Evolutionary conservation across 2,329 filamentous ascomycete species (phyloP).

Genomic region (Thielaviopsis musarum): DNA sequence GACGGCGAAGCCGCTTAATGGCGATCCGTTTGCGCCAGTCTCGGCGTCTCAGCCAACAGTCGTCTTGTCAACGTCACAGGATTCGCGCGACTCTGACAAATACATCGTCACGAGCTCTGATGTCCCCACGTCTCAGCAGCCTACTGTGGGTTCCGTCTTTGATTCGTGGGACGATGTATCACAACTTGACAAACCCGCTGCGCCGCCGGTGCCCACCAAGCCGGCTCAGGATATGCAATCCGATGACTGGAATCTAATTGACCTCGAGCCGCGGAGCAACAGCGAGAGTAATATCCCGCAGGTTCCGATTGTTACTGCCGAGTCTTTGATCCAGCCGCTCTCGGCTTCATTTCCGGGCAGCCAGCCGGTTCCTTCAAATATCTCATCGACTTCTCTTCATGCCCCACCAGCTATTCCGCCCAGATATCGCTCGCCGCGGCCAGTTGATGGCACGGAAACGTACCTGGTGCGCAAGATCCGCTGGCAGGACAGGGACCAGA

Average conservation of each 20-base stretch:
- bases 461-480: slow-evolving; percentile 86
- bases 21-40: background rate
- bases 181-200: background rate
- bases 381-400: background rate
- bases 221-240: slow-evolving; percentile 11
- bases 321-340: background rate
- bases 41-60: background rate
- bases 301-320: background rate
- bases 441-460: slow-evolving; percentile 39
- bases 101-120: background rate
- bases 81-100: slow-evolving; percentile 2
- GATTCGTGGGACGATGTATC: slow-evolving; percentile 6
- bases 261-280: slow-evolving; percentile 15
- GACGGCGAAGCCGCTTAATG: background rate
- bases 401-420: background rate
- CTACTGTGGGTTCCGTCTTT: background rate
- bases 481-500: slow-evolving; percentile 59
- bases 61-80: background rate
- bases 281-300: background rate
- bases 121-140: slow-evolving; percentile 7
- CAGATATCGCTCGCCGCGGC: slow-evolving; percentile 13
- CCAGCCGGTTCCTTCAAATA: background rate
- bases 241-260: slow-evolving; percentile 37
- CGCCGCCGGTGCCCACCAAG: background rate
- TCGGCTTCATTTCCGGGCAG: background rate